Percentiles rank a stretch among this genome's conserved stretches.
phyloP scores from a whole-genome alignment of 1,139 yeast genomes.

The Pichia sp. region DNA sequence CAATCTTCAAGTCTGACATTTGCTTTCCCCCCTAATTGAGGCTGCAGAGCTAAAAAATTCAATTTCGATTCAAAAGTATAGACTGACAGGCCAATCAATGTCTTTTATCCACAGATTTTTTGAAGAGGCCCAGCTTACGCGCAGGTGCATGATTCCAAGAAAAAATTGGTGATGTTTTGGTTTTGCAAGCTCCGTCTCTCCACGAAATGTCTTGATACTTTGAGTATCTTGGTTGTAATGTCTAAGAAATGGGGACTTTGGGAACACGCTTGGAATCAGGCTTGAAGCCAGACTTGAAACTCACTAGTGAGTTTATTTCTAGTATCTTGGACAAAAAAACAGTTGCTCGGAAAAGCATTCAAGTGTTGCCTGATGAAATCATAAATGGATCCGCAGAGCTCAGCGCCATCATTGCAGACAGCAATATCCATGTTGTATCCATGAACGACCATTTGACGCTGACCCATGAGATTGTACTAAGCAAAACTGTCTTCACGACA shows the following conservation, averaged over 20 bases:
- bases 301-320: background rate
- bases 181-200: too few relatives aligned
- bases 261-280: background rate
- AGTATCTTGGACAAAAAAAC: background rate
- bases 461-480: background rate
- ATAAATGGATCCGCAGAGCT: constrained; percentile 1
- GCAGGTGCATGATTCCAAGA: background rate
- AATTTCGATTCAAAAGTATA: too few relatives aligned
- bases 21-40: background rate
- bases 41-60: too few relatives aligned
- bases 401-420: background rate
- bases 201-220: too few relatives aligned
- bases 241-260: background rate
- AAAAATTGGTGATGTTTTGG: constrained; percentile 1
- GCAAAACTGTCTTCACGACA: constrained; percentile 14
- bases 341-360: constrained; percentile 2
- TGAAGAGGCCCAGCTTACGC: too few relatives aligned
- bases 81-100: too few relatives aligned
- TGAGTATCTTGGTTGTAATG: too few relatives aligned
- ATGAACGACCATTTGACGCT: background rate
- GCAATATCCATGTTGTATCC: background rate
- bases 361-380: constrained; percentile 12
- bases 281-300: background rate
- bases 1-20: constrained; percentile 1
- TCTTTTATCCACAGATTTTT: too few relatives aligned